Evolutionary conservation across 306 rosid genomes (phyloP).

Genomic region (Begonia masoniana): DNA sequence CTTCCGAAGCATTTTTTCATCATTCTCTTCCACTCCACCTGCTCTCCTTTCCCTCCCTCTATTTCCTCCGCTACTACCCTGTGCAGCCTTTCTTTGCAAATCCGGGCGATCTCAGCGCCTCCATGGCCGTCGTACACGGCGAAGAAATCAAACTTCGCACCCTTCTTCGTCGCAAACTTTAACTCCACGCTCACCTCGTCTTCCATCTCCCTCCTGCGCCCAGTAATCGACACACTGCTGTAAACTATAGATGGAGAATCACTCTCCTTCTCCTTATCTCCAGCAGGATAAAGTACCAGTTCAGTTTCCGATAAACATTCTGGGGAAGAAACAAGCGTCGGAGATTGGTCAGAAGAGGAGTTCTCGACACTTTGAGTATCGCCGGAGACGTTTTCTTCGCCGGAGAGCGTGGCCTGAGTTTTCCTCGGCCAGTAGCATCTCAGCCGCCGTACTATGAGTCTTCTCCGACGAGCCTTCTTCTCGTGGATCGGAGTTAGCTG

Average conservation of each 20-base stretch:
- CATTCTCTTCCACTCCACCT: slow-evolving; percentile 43
- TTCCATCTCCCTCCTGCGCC: slow-evolving; percentile 81
- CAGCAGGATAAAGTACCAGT: not conserved
- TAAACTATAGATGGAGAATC: not conserved
- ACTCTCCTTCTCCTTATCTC: too few relatives aligned
- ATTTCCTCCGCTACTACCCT: slow-evolving; percentile 49
- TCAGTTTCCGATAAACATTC: not conserved
- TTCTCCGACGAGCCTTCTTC: slow-evolving; percentile 18
- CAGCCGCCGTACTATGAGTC: slow-evolving; percentile 28
- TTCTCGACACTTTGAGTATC: not conserved
- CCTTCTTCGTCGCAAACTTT: slow-evolving; percentile 17
- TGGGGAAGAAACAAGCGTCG: not conserved
- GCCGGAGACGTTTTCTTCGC: not conserved
- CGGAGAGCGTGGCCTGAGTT: slow-evolving; percentile 7
- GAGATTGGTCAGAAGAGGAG: not conserved
- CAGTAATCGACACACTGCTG: slow-evolving; percentile 57
- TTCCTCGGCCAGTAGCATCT: slow-evolving; percentile 33
- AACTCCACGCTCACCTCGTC: slow-evolving; percentile 63
- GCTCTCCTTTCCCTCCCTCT: slow-evolving; percentile 4
- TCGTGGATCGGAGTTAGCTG: slow-evolving; percentile 5
- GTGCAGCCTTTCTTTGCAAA: slow-evolving; percentile 48
- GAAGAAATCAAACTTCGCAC: slow-evolving; percentile 38
- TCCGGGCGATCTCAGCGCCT: slow-evolving; percentile 53
- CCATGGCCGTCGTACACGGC: slow-evolving; percentile 89
- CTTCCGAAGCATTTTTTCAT: slow-evolving; percentile 67